A percentile compares a stretch with the other conserved stretches of the same genome.
Evolutionary conservation across 371 early-diverging fungal species (phyloP).

Genomic region (Syncephalis fuscata): DNA sequence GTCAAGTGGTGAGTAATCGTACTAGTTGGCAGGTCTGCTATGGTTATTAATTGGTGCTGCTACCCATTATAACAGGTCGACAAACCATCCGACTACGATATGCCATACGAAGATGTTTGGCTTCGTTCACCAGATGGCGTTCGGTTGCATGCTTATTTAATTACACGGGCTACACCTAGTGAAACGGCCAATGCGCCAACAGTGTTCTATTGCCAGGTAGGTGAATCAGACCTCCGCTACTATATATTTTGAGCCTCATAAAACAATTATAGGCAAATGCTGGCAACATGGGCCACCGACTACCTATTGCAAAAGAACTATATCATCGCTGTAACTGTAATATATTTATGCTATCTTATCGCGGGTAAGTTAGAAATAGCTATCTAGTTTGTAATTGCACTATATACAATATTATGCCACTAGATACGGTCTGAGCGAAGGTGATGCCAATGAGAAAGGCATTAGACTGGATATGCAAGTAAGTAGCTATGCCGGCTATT

Average conservation of each 20-base stretch:
- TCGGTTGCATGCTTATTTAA: slow-evolving; percentile 60
- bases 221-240: not conserved
- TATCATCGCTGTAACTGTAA: slow-evolving; percentile 47
- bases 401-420: no score
- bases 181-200: slow-evolving; percentile 44
- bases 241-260: no score
- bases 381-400: no score
- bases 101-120: slow-evolving; percentile 46
- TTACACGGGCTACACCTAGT: slow-evolving; percentile 32
- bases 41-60: no score
- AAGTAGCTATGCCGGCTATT: slow-evolving; percentile 1
- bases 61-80: slow-evolving; percentile 42
- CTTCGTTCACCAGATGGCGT: slow-evolving; percentile 67
- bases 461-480: slow-evolving; percentile 75
- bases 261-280: slow-evolving; percentile 58
- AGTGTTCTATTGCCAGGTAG: slow-evolving; percentile 71
- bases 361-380: slow-evolving; percentile 80
- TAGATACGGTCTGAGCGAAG: slow-evolving; percentile 82
- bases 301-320: slow-evolving; percentile 70
- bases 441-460: slow-evolving; percentile 71
- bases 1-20: slow-evolving; percentile 27
- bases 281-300: slow-evolving; percentile 86
- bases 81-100: slow-evolving; percentile 54
- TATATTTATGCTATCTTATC: slow-evolving; percentile 86
- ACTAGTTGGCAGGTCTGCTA: not conserved